A percentile compares a stretch with the other conserved stretches of the same genome.
These are phyloP conservation scores for Bromus sterilis DNA, from an alignment of 176 grass and related monocot species.

Conservation along the genomic window DNA sequence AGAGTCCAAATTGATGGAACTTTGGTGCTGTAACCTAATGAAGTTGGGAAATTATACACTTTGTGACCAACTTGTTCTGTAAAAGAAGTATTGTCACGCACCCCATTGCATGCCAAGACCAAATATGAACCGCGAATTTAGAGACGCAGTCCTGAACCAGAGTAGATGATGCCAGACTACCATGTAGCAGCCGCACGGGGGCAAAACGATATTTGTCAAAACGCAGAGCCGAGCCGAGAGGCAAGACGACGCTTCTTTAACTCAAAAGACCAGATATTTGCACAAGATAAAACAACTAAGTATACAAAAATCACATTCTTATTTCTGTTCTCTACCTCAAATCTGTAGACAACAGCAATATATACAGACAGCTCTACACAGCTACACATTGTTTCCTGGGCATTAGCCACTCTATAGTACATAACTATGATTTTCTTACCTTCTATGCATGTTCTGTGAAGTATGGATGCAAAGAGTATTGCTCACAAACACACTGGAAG, in stretches of 20 bases:
- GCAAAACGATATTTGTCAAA: background rate
- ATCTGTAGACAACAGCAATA: conserved; percentile 18
- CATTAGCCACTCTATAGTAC: conserved; percentile 24
- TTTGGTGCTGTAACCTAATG: too few relatives aligned
- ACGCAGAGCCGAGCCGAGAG: background rate
- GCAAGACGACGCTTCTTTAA: background rate
- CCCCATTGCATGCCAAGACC: background rate
- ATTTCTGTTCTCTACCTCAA: conserved; percentile 14
- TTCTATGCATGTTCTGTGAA: conserved; percentile 49
- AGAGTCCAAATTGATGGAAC: too few relatives aligned
- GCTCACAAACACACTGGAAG: background rate
- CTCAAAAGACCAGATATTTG: conserved; percentile 11
- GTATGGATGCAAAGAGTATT: conserved; percentile 43
- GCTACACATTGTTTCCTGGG: conserved; percentile 27
- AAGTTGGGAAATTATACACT: too few relatives aligned
- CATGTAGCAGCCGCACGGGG: background rate
- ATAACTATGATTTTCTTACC: conserved; percentile 40
- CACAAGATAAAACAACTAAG: conserved; percentile 22
- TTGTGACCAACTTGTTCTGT: too few relatives aligned
- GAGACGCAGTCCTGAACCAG: background rate
- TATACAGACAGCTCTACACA: conserved; percentile 43
- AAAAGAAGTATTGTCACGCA: too few relatives aligned
- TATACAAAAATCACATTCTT: conserved; percentile 1
- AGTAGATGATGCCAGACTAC: background rate
- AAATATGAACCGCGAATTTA: background rate